Conservation (phyloP, 805 yeast genomes). For the Saccharomyces kudriavzevii region DNA sequence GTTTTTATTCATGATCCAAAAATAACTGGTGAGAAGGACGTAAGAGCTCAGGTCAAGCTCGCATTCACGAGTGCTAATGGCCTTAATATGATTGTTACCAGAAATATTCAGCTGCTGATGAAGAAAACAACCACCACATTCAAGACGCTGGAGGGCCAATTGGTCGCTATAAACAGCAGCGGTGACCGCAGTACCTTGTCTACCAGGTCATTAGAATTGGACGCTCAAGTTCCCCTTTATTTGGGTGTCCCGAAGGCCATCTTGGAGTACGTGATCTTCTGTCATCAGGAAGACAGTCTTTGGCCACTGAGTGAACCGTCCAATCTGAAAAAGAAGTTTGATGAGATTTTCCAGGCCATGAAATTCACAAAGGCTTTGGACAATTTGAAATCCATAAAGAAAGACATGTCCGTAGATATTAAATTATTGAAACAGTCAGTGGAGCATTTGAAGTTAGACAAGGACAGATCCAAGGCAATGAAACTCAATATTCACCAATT, state of each 20-base stretch:
- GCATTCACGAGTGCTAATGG: slow-evolving; percentile 72
- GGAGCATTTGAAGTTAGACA: slow-evolving; percentile 65
- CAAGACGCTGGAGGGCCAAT: slow-evolving; percentile 86
- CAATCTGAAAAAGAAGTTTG: slow-evolving; percentile 80
- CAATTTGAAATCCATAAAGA: slow-evolving; percentile 61
- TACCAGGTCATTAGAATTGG: slow-evolving; percentile 78
- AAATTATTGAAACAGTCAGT: slow-evolving; percentile 72
- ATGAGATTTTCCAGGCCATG: slow-evolving; percentile 92
- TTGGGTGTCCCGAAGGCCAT: slow-evolving; percentile 86
- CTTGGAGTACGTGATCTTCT: slow-evolving; percentile 85
- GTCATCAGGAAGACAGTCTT: slow-evolving; percentile 93
- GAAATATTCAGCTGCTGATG: slow-evolving; percentile 68
- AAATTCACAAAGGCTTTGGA: slow-evolving; percentile 88
- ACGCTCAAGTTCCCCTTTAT: slow-evolving; percentile 67
- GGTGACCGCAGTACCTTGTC: slow-evolving; percentile 70
- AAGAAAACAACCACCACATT: slow-evolving; percentile 62
- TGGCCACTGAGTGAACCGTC: slow-evolving; percentile 97
- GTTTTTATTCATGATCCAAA: slow-evolving; percentile 94
- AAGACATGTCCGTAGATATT: slow-evolving; percentile 69
- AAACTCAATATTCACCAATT: slow-evolving; percentile 40
- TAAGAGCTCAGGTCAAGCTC: slow-evolving; percentile 82
- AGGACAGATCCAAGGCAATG: slow-evolving; percentile 59
- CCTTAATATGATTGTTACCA: slow-evolving; percentile 73
- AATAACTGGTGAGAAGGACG: slow-evolving; percentile 63
- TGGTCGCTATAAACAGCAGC: slow-evolving; percentile 49